Evolutionary conservation across 805 yeast genomes (phyloP).

Genomic region (Lachancea nothofagi): DNA sequence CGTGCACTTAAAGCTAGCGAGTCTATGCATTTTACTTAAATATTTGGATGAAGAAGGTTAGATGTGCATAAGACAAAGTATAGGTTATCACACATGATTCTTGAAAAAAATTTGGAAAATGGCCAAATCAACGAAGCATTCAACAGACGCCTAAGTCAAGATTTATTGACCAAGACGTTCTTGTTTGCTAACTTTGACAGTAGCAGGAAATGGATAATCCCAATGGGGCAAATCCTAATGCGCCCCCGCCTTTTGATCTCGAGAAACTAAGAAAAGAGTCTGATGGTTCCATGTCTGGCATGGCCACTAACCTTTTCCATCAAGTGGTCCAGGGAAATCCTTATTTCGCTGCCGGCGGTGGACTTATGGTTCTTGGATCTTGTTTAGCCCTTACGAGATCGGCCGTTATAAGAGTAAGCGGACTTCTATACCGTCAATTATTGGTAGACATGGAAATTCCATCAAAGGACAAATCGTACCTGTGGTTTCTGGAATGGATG

Average conservation of each 20-base stretch:
- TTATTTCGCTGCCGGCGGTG: slow-evolving; percentile 98
- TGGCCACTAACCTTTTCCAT: slow-evolving; percentile 38
- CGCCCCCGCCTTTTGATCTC: slow-evolving; percentile 8
- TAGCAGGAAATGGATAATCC: not conserved
- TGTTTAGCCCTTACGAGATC: slow-evolving; percentile 72
- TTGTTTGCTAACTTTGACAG: too few species aligned
- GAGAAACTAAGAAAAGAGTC: slow-evolving; percentile 11
- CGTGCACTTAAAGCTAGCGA: too few species aligned
- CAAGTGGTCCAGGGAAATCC: slow-evolving; percentile 69
- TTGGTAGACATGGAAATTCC: slow-evolving; percentile 91
- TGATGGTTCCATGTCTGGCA: slow-evolving; percentile 26
- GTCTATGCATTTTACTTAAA: too few species aligned
- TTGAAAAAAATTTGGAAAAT: too few species aligned
- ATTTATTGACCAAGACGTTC: too few species aligned
- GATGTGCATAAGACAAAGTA: too few species aligned
- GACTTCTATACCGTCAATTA: slow-evolving; percentile 72
- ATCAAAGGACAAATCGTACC: slow-evolving; percentile 85
- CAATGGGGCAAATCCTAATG: not conserved
- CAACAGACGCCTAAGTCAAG: too few species aligned
- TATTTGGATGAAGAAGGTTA: too few species aligned
- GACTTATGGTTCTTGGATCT: slow-evolving; percentile 92
- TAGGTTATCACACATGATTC: too few species aligned
- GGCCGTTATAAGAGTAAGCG: slow-evolving; percentile 56
- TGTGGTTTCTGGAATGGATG: slow-evolving; percentile 98
- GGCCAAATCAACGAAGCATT: too few species aligned